Conservation (phyloP, 306 rosid species). For the Fragaria vesca region DNA sequence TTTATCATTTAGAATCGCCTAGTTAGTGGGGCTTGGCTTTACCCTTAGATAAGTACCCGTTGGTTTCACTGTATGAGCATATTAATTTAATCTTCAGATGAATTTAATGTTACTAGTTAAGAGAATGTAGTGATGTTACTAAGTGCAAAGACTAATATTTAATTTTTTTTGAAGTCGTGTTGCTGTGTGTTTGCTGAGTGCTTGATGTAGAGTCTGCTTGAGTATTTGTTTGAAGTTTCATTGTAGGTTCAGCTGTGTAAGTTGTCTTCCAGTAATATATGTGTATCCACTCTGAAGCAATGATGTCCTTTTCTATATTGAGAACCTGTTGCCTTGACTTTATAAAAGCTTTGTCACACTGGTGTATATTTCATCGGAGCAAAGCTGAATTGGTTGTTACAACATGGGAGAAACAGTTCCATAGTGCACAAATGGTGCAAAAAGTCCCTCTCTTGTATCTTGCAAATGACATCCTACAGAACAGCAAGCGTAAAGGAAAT, state of each 20-base stretch:
- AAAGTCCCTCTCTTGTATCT: slow-evolving; percentile 83
- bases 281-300: neutral
- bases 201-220: neutral
- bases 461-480: slow-evolving; percentile 94
- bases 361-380: slow-evolving; percentile 93
- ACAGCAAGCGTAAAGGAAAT: slow-evolving; percentile 91
- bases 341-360: slow-evolving; percentile 77
- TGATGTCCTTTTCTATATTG: slow-evolving; percentile 9
- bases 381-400: slow-evolving; percentile 81
- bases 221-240: neutral
- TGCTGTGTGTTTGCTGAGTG: neutral
- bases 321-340: slow-evolving; percentile 39
- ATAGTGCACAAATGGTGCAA: slow-evolving; percentile 52
- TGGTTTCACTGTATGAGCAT: neutral
- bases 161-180: neutral
- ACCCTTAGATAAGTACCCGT: neutral
- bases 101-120: neutral
- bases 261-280: neutral
- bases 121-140: neutral
- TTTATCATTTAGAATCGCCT: neutral
- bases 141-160: neutral
- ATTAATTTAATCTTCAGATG: neutral
- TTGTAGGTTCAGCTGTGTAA: neutral
- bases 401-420: slow-evolving; percentile 87
- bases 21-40: neutral